Conservation (phyloP, 768 basidiomycete species). For the Trametes cinnabarina region DNA sequence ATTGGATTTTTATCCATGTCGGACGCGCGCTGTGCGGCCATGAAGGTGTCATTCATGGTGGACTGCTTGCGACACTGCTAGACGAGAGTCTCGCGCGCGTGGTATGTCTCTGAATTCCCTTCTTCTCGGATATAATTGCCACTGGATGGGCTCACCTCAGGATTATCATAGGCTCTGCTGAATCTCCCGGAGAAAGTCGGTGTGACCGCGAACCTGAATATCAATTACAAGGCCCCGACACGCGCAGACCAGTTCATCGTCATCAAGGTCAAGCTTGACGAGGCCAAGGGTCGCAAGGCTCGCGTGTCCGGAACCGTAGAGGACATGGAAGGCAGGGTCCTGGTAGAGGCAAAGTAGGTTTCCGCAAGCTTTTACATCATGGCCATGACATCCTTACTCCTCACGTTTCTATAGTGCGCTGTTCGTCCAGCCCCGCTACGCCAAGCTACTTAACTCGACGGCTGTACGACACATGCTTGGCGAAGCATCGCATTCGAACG, state of each 20-base stretch:
- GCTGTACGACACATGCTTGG: conserved; percentile 67
- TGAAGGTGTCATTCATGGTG: conserved; percentile 94
- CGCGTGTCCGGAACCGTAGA: conserved; percentile 71
- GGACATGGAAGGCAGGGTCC: conserved; percentile 73
- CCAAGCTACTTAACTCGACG: conserved; percentile 65
- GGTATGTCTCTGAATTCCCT: conserved; percentile 51
- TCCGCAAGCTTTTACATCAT: neutral
- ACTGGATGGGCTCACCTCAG: neutral
- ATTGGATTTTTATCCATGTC: conserved; percentile 70
- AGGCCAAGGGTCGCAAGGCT: conserved; percentile 76
- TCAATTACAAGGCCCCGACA: conserved; percentile 86
- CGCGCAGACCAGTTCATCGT: conserved; percentile 90
- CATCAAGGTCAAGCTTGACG: conserved; percentile 64
- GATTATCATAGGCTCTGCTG: conserved; percentile 69
- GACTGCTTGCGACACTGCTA: conserved; percentile 83
- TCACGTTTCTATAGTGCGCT: conserved; percentile 50
- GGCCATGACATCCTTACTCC: neutral
- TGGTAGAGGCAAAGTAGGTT: conserved; percentile 80
- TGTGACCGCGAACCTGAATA: conserved; percentile 81
- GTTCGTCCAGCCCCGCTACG: conserved; percentile 89
- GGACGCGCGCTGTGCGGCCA: conserved; percentile 88
- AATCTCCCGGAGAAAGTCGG: conserved; percentile 89
- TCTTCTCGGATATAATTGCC: neutral
- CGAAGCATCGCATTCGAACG: conserved; percentile 36
- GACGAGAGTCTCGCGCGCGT: conserved; percentile 84